Evolutionary conservation across 371 early-diverging fungal genomes (phyloP).

Genomic region (Nematocida minor): DNA sequence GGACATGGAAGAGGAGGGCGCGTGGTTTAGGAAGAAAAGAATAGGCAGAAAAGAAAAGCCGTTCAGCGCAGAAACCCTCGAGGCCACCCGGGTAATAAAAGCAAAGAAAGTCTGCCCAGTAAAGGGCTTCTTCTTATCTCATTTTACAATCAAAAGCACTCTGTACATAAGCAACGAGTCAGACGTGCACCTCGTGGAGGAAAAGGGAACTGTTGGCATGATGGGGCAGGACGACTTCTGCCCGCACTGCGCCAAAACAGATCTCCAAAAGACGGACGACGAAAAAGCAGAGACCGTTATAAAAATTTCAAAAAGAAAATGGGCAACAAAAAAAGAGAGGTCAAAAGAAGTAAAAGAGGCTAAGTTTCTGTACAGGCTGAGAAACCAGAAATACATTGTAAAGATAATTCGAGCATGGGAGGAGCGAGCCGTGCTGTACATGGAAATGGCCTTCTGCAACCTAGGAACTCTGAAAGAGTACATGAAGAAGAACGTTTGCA

Average conservation of each 20-base stretch:
- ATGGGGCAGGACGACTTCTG: background rate
- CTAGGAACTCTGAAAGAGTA: slow-evolving; percentile 48
- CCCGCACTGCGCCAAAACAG: background rate
- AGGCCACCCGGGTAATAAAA: background rate
- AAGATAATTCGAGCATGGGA: slow-evolving; percentile 72
- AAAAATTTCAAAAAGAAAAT: slow-evolving; percentile 45
- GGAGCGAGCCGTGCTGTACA: slow-evolving; percentile 74
- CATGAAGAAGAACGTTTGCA: slow-evolving; percentile 17
- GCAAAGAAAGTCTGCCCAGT: background rate
- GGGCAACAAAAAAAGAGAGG: slow-evolving; percentile 38
- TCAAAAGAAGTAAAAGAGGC: slow-evolving; percentile 47
- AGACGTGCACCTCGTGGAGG: slow-evolving; percentile 15
- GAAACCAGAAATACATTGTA: background rate
- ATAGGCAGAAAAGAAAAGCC: slow-evolving; percentile 12
- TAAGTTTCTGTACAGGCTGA: slow-evolving; percentile 42
- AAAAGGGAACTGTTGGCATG: background rate
- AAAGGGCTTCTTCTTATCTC: slow-evolving; percentile 9
- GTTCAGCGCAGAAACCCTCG: background rate
- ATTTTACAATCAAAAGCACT: background rate
- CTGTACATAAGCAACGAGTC: slow-evolving; percentile 1
- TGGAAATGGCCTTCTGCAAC: slow-evolving; percentile 76
- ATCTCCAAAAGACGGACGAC: background rate
- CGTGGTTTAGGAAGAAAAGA: slow-evolving; percentile 43
- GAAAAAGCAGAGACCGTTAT: slow-evolving; percentile 1
- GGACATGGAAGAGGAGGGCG: slow-evolving; percentile 11